These are phyloP conservation scores for Psilocybe tampanensis DNA, from an alignment of 768 basidiomycete genomes.

Conservation along the genomic window DNA sequence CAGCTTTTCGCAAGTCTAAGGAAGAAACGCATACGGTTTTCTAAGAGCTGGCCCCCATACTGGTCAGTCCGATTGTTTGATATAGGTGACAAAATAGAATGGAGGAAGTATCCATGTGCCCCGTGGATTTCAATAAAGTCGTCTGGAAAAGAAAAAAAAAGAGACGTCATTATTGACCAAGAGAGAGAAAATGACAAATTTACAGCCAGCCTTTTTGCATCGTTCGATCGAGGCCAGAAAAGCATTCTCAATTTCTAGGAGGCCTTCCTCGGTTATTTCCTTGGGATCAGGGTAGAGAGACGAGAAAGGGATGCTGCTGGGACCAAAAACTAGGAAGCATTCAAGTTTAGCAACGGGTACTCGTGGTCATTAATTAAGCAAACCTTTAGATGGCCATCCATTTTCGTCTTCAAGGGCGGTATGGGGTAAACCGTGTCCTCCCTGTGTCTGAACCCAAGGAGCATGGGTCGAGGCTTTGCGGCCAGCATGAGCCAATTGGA, in stretches of 20 bases:
- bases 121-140: conserved; percentile 75
- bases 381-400: conserved; percentile 74
- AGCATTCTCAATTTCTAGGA: conserved; percentile 60
- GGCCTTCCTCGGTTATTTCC: conserved; percentile 54
- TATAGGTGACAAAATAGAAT: conserved; percentile 71
- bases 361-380: not conserved
- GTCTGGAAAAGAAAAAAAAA: conserved; percentile 34
- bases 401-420: conserved; percentile 51
- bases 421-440: conserved; percentile 31
- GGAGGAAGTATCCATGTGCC: conserved; percentile 72
- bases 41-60: conserved; percentile 70
- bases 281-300: conserved; percentile 57
- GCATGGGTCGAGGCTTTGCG: conserved; percentile 72
- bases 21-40: conserved; percentile 72
- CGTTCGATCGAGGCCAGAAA: conserved; percentile 58
- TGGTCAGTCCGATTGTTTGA: conserved; percentile 72
- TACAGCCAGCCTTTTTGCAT: conserved; percentile 64
- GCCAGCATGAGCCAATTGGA: conserved; percentile 79
- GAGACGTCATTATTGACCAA: not conserved
- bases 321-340: conserved; percentile 53
- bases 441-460: conserved; percentile 59
- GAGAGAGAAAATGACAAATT: conserved; percentile 18
- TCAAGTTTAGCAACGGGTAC: not conserved
- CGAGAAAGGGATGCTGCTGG: conserved; percentile 59
- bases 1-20: conserved; percentile 55